Evolutionary conservation across 2,329 filamentous ascomycete genomes (phyloP).

Genomic region (Cladosporium colombiae): DNA sequence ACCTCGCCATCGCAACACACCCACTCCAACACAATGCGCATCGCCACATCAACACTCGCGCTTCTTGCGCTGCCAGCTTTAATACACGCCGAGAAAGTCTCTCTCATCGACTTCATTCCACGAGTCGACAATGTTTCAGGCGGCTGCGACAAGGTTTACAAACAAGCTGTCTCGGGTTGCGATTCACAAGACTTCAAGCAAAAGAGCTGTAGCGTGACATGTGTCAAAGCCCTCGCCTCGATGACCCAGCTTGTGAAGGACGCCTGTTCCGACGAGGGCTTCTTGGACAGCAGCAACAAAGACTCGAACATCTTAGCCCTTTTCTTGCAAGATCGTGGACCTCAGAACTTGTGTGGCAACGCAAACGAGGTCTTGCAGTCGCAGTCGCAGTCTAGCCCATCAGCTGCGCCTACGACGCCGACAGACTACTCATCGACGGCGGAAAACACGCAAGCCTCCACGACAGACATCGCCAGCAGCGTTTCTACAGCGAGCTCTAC

Average conservation of each 20-base stretch:
- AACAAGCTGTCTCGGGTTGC: constrained; percentile 43
- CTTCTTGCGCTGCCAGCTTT: constrained; percentile 31
- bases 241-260: constrained; percentile 38
- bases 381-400: constrained; percentile 18
- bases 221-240: constrained; percentile 43
- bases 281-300: constrained; percentile 27
- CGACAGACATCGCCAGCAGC: constrained; percentile 16
- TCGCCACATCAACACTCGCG: constrained; percentile 21
- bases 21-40: constrained; percentile 19
- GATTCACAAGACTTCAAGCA: constrained; percentile 41
- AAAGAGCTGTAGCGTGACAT: constrained; percentile 38
- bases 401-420: constrained; percentile 20
- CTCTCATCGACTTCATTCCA: constrained; percentile 49
- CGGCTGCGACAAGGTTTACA: constrained; percentile 45
- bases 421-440: constrained; percentile 10
- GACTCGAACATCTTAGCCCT: constrained; percentile 45
- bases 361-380: constrained; percentile 28
- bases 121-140: constrained; percentile 42
- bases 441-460: constrained; percentile 19
- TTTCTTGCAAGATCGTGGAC: constrained; percentile 44
- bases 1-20: neutral
- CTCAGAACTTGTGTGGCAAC: constrained; percentile 42
- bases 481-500: constrained; percentile 25
- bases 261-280: constrained; percentile 38
- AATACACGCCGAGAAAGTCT: constrained; percentile 37